Percentiles rank a stretch among this genome's conserved stretches.
Evolutionary conservation across 345 rosid genomes (phyloP).

Genomic region (Populus ilicifolia): DNA sequence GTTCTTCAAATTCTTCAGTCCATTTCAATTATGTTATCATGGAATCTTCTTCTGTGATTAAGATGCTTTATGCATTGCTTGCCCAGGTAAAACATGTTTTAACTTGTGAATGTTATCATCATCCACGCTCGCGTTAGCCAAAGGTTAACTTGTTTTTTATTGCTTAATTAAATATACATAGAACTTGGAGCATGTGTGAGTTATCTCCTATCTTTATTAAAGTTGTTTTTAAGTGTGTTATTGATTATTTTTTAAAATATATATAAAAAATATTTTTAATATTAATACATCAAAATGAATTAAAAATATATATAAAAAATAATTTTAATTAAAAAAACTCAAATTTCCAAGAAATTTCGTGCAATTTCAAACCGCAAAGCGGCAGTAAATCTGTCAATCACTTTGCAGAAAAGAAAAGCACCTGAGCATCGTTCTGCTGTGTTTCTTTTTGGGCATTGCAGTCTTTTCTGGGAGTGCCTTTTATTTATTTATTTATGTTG

Average conservation of each 20-base stretch:
- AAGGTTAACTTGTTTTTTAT: not conserved
- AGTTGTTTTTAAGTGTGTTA: no score
- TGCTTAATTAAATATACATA: no score
- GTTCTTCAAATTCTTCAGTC: no score
- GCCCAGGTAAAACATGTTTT: not conserved
- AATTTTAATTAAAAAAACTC: no score
- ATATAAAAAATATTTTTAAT: no score
- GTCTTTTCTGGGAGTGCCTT: not conserved
- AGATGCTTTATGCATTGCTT: not conserved
- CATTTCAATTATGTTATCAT: no score
- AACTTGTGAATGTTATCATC: not conserved
- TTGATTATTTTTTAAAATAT: no score
- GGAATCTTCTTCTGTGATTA: not conserved
- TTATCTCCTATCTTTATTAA: not conserved
- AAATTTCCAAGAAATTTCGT: no score
- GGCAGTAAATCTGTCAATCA: constrained; percentile 1
- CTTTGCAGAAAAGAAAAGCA: not conserved
- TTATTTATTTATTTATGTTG: not conserved
- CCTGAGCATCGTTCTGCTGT: not conserved
- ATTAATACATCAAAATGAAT: no score
- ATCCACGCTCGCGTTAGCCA: not conserved
- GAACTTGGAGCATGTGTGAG: not conserved
- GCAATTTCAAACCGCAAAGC: not conserved
- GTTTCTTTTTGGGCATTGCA: not conserved
- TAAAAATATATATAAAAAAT: fast-evolving